A percentile compares a stretch with the other conserved stretches of the same genome.
These are phyloP conservation scores for Stagonosporopsis cucurbitacearum DNA, from an alignment of 2,329 filamentous ascomycete species.

Conservation along the genomic window DNA sequence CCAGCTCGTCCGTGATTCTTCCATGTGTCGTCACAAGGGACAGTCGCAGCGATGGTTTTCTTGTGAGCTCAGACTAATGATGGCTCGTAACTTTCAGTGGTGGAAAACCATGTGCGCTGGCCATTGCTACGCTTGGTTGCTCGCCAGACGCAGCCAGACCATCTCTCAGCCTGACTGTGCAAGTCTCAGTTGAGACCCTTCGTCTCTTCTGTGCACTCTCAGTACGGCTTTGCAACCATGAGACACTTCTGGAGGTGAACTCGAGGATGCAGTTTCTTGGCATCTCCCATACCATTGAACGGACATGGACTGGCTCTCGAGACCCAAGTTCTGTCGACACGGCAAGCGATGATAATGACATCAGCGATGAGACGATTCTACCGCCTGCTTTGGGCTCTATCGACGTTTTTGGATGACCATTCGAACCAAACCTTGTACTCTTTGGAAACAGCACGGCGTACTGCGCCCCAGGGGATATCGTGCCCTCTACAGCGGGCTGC, in stretches of 20 bases:
- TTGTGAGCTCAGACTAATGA: too few relatives aligned
- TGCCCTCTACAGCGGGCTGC: slow-evolving; percentile 1
- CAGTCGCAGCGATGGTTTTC: background rate
- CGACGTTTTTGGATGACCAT: background rate
- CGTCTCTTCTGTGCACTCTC: background rate
- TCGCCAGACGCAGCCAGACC: background rate
- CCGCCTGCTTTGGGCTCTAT: background rate
- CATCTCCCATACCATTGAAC: background rate
- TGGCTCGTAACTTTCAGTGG: background rate
- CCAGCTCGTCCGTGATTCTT: background rate
- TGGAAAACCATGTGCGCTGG: background rate
- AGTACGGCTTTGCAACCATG: background rate
- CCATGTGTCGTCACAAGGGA: background rate
- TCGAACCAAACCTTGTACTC: background rate
- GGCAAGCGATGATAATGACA: background rate
- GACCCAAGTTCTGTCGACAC: background rate
- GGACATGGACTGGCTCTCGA: background rate
- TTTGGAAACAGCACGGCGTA: slow-evolving; percentile 4
- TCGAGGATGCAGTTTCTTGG: background rate
- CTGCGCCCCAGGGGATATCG: background rate
- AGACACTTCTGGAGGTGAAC: background rate
- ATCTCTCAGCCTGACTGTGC: background rate
- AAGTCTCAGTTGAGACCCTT: background rate
- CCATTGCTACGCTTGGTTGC: background rate
- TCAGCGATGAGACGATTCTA: background rate